Evolutionary conservation across 2,329 filamentous ascomycete genomes (phyloP).

Genomic region (Trichoderma sp.): DNA sequence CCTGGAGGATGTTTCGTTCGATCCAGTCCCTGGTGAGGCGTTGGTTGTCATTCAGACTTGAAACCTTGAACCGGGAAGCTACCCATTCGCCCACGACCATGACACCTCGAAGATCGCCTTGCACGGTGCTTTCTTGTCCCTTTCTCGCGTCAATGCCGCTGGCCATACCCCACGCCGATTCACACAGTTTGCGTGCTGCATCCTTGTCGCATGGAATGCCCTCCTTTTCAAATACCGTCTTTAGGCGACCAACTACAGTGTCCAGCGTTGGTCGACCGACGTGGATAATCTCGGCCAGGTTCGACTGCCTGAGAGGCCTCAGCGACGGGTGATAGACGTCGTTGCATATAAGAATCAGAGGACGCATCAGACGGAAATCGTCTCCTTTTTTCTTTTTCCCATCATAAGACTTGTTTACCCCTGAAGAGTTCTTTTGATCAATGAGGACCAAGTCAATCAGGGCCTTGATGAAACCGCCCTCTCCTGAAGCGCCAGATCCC

Average conservation of each 20-base stretch:
- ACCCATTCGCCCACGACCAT: slow-evolving; percentile 91
- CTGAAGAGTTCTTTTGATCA: slow-evolving; percentile 73
- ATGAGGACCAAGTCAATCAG: slow-evolving; percentile 85
- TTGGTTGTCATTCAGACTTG: slow-evolving; percentile 41
- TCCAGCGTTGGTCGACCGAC: slow-evolving; percentile 87
- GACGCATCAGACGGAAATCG: slow-evolving; percentile 82
- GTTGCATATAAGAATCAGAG: slow-evolving; percentile 93
- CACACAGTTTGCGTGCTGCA: slow-evolving; percentile 80
- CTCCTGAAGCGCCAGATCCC: slow-evolving; percentile 73
- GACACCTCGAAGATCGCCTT: slow-evolving; percentile 75
- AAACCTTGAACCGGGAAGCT: slow-evolving; percentile 65
- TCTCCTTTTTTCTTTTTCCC: slow-evolving; percentile 69
- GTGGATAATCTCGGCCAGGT: slow-evolving; percentile 84
- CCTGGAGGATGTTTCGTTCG: slow-evolving; percentile 68
- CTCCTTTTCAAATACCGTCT: slow-evolving; percentile 83
- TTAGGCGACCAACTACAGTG: slow-evolving; percentile 78
- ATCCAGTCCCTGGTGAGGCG: slow-evolving; percentile 74
- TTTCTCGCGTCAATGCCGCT: slow-evolving; percentile 69
- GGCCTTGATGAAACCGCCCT: slow-evolving; percentile 94
- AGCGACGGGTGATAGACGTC: slow-evolving; percentile 93
- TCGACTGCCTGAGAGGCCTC: slow-evolving; percentile 80
- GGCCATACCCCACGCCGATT: slow-evolving; percentile 78
- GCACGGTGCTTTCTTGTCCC: slow-evolving; percentile 66
- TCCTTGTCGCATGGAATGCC: slow-evolving; percentile 86
- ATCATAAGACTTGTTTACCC: slow-evolving; percentile 30